A percentile compares a stretch with the other conserved stretches of the same genome.
These are phyloP conservation scores for Falciphora oryzae DNA, from an alignment of 2,329 filamentous ascomycete species.

Conservation along the genomic window DNA sequence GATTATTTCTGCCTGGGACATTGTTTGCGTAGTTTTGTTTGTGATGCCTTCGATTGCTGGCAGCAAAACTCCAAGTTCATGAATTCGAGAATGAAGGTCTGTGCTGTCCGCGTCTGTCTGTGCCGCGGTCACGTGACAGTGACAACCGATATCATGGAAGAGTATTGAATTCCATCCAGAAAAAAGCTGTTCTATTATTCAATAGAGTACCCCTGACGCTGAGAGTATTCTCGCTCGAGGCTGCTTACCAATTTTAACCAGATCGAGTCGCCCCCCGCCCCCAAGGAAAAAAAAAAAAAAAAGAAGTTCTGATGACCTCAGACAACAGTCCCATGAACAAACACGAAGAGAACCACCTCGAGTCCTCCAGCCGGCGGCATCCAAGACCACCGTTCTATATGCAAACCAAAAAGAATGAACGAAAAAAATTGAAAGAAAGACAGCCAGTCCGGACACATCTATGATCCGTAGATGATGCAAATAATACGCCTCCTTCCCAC, in stretches of 20 bases:
- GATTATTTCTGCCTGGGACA: slow-evolving; percentile 41
- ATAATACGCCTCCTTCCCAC: background rate
- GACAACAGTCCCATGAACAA: background rate
- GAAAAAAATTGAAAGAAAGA: background rate
- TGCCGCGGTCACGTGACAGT: background rate
- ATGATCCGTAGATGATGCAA: background rate
- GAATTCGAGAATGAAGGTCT: too few relatives aligned
- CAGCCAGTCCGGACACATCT: background rate
- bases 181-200: background rate
- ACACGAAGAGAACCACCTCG: background rate
- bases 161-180: background rate
- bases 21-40: slow-evolving; percentile 11
- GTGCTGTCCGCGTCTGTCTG: too few relatives aligned
- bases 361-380: background rate
- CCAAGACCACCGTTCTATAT: background rate
- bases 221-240: background rate
- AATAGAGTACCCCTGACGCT: background rate
- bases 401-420: background rate
- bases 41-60: background rate
- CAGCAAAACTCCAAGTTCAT: background rate
- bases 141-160: background rate
- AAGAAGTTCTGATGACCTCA: background rate
- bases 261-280: background rate
- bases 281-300: background rate
- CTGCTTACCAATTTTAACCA: background rate